These are phyloP conservation scores for Aspergillus ruber DNA, from an alignment of 2,329 filamentous ascomycete species.

Conservation along the genomic window DNA sequence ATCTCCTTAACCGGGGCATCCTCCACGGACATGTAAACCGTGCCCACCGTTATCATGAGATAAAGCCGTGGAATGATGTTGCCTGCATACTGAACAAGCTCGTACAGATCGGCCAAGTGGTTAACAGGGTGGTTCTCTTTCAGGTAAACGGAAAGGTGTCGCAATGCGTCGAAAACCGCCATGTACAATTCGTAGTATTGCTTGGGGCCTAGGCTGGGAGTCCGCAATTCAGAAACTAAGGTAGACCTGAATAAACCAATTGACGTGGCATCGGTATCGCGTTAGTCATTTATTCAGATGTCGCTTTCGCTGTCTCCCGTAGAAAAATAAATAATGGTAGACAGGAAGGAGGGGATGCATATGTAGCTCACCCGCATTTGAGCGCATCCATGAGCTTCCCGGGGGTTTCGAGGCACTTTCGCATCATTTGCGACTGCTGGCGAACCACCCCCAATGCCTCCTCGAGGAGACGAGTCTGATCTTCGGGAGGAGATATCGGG, in stretches of 20 bases:
- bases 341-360: conserved; percentile 13
- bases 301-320: neutral
- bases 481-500: conserved; percentile 60
- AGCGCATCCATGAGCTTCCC: conserved; percentile 99
- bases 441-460: conserved; percentile 94
- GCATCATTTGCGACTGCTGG: conserved; percentile 95
- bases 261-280: conserved; percentile 10
- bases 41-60: conserved; percentile 98
- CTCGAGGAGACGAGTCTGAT: conserved; percentile 87
- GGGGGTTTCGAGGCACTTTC: conserved; percentile 91
- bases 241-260: conserved; percentile 63
- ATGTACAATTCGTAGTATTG: conserved; percentile 99
- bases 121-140: conserved; percentile 97
- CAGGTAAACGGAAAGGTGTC: conserved; percentile 91
- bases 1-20: conserved; percentile 99
- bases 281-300: conserved; percentile 2
- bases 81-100: conserved; percentile 94
- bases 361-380: conserved; percentile 82
- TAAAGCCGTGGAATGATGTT: conserved; percentile 96
- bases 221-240: conserved; percentile 94
- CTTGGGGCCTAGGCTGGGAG: conserved; percentile 94
- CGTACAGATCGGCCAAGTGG: conserved; percentile 95
- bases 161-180: conserved; percentile 95
- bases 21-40: conserved; percentile 97
- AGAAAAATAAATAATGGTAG: conserved; percentile 15